phyloP scores from a whole-genome alignment of 768 basidiomycete species.

The Boletus eberwhitei region DNA sequence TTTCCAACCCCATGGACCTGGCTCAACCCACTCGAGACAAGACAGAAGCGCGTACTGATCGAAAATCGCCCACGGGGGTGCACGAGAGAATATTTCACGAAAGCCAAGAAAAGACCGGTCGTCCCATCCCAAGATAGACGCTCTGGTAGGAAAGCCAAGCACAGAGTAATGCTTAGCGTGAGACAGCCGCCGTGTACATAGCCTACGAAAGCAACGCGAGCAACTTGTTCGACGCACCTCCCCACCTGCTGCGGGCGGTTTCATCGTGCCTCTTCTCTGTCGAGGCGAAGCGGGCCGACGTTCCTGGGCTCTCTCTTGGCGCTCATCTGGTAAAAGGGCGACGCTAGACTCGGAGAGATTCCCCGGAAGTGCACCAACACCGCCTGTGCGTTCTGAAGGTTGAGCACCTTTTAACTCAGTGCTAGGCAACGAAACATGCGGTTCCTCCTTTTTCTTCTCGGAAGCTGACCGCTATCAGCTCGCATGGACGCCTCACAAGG shows the following conservation, averaged over 20 bases:
- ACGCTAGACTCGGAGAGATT: slow-evolving; percentile 42
- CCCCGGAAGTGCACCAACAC: slow-evolving; percentile 51
- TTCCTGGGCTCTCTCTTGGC: slow-evolving; percentile 16
- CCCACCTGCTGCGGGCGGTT: not conserved
- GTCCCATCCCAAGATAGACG: not conserved
- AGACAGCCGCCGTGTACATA: not conserved
- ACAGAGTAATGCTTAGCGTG: not conserved
- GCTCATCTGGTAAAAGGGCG: slow-evolving; percentile 48
- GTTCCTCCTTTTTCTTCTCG: not conserved
- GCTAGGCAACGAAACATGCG: slow-evolving; percentile 34
- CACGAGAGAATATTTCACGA: not conserved
- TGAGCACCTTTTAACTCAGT: slow-evolving; percentile 31
- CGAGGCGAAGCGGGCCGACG: not conserved
- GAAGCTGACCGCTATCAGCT: slow-evolving; percentile 14
- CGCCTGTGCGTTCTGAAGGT: slow-evolving; percentile 34
- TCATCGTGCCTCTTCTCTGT: slow-evolving; percentile 21
- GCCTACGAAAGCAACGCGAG: not conserved
- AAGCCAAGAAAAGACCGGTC: not conserved
- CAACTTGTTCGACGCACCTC: slow-evolving; percentile 10
- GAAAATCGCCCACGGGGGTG: not conserved
- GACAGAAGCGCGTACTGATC: not conserved
- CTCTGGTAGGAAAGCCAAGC: not conserved
- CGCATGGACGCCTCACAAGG: not conserved
- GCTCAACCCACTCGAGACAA: not conserved
- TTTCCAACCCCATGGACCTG: not conserved